Base-by-base conservation (phyloP, 1,284 basidiomycete species). In the Uromyces viciae-fabae region DNA sequence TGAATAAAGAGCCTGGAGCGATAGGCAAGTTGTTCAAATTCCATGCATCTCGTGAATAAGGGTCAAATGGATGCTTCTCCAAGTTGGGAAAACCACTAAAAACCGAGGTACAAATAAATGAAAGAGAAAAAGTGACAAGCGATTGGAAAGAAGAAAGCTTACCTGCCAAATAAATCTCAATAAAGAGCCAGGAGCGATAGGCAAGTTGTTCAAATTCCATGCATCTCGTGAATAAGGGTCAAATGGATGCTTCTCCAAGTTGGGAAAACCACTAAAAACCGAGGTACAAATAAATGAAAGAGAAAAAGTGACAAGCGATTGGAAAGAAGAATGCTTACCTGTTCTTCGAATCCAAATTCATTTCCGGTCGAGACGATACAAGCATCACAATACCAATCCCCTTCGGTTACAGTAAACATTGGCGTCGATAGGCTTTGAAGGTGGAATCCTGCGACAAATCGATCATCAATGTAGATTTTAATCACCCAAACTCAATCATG, bases 121-220 rank as follows among this genome's bases (percentile, higher is more conserved):
- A 81, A 82, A 80, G 14, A 25, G 5, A 33, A 15, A 49, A 43
- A 56, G 22, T 15, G 11, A 43, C 15, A 74, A 56, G 40, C 25
- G 69, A 40, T 68, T 7, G 42, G 43, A 56, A n/a, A n/a, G 38
- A 68, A 4, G 15, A 22, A 14, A 68, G 28, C 11, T 83, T 85
- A 94, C 94, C 93, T 95, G 85, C 97, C 96, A 84, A n/a, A 99
- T 98, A 87, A 93, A 99, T 62, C 78, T 43, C 68, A 94, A 88
- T 58, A 95, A 89, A 75, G 94, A 98, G 78, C 95, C 93, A 1
- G 91, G 89, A 7, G 95, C 86, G 83, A 97, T 95, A 8, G 95
- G 93, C 73, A 99, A 92, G 84, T 98, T 99, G 88, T 98, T 98
- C 84, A 99, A 88, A 86, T 99, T 99, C 97, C 97, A 99, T 0